Evolutionary conservation across 176 grass and related monocot species (phyloP).

Genomic region (Oryza glaberrima): DNA sequence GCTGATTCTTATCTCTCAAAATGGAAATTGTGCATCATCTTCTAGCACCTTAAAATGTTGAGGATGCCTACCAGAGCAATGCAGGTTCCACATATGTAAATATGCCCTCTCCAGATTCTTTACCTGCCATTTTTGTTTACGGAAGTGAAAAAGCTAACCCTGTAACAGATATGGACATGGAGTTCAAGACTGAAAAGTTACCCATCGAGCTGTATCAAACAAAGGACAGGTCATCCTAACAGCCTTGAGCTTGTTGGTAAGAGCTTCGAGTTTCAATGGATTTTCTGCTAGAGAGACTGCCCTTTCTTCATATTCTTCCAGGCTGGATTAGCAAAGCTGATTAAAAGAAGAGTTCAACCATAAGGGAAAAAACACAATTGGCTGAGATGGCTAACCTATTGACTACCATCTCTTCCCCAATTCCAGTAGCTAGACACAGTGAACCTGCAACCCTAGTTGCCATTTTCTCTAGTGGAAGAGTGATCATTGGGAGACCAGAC

Average conservation of each 20-base stretch:
- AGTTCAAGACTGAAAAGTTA: constrained; percentile 37
- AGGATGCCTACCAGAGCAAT: constrained; percentile 56
- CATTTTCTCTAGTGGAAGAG: constrained; percentile 90
- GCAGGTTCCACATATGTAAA: constrained; percentile 79
- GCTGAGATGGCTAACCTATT: not conserved
- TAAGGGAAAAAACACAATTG: not conserved
- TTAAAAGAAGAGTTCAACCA: constrained; percentile 22
- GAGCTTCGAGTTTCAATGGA: constrained; percentile 57
- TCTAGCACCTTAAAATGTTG: constrained; percentile 79
- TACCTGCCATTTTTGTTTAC: constrained; percentile 58
- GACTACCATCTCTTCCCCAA: constrained; percentile 87
- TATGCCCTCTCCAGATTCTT: constrained; percentile 73
- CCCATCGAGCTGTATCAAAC: constrained; percentile 82
- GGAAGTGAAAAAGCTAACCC: not conserved
- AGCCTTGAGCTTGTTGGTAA: constrained; percentile 69
- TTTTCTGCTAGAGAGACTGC: constrained; percentile 68
- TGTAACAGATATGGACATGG: not conserved
- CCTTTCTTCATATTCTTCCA: constrained; percentile 85
- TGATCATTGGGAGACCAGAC: constrained; percentile 87
- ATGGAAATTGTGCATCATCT: constrained; percentile 53
- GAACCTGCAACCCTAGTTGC: constrained; percentile 92
- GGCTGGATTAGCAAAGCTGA: constrained; percentile 34
- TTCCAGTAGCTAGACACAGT: constrained; percentile 66
- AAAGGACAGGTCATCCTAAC: constrained; percentile 72
- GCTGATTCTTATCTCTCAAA: constrained; percentile 37